Evolutionary conservation across 2,329 filamentous ascomycete genomes (phyloP), one percentile per base, ranked within the genome.

Genomic region (Paracorniculantispora psalliotae): DNA sequence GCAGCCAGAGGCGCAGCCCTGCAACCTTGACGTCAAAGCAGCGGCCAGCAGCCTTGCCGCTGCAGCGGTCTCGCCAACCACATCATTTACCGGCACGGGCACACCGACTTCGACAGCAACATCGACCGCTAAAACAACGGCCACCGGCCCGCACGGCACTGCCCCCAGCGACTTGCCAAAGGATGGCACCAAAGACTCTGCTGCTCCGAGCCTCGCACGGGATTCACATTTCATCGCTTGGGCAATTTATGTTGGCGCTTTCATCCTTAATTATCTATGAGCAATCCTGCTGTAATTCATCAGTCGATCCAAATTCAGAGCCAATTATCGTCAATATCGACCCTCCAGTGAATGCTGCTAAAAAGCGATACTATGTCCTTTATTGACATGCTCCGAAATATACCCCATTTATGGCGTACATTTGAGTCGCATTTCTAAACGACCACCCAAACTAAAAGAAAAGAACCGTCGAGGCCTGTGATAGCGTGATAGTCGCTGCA

Each of bases 1-100:
- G 33, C 47, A 49, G 15, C 35, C 59, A 19, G 59, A 56, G 33
- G 47, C 52, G 47, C 41, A 56, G 51, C 58, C 58, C 23, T 60
- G 58, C 35, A 44, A 51, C 7, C 39, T 57, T 15, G 52, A 57
- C 21, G 59, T 60, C 26, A 57, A 51, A 7, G 44, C 59, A 2
- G 59, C 28, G 8, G 59, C 46, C 26, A 60, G 46, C 37, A 60
- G 52, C 47, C 41, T 56, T 49, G 57, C 51, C 2, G 53, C 15
- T 4, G 53, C 53, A 2, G 53, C 21, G 5, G 53, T 56, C 28
- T 48, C n/a, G 30, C 46, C 54, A 43, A 49, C 54, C 13, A 57
- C 44, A 12, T 28, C 33, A 7, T 33, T 49, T 49, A 23, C 25
- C 4, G 44, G 44, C 54, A 49, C 44, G 12, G 12, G 33, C 33